phyloP scores from a whole-genome alignment of 106 monocot species.

The Allium sativum region DNA sequence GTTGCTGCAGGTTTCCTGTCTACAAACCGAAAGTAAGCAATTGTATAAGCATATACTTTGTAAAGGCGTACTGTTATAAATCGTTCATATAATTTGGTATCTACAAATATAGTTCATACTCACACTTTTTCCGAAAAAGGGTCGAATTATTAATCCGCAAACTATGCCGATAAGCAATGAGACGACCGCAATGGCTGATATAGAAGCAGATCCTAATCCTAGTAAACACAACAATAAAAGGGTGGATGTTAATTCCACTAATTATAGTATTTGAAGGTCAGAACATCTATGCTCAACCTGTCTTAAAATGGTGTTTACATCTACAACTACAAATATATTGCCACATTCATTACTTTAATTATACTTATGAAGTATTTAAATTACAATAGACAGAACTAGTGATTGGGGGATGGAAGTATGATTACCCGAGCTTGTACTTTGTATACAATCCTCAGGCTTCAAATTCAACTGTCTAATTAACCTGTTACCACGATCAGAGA shows the following conservation, averaged over 20 bases:
- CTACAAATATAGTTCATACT: conserved; percentile 4
- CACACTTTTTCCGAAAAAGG: conserved; percentile 24
- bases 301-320: too few relatives aligned
- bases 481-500: conserved; percentile 38
- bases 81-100: not conserved
- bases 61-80: too few relatives aligned
- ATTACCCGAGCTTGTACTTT: conserved; percentile 18
- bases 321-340: too few relatives aligned
- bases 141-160: conserved; percentile 39
- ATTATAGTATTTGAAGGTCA: too few relatives aligned
- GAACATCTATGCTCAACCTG: too few relatives aligned
- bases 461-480: conserved; percentile 36
- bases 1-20: conserved; percentile 43
- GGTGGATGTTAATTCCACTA: too few relatives aligned
- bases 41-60: not conserved
- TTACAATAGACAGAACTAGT: too few relatives aligned
- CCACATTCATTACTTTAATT: too few relatives aligned
- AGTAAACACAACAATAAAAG: not conserved
- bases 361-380: too few relatives aligned
- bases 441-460: conserved; percentile 31
- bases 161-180: conserved; percentile 26
- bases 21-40: conserved; percentile 19
- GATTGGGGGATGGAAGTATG: not conserved
- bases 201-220: conserved; percentile 24
- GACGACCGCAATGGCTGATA: conserved; percentile 29